These are phyloP conservation scores for Gautieria morchelliformis DNA, from an alignment of 768 basidiomycete genomes.

Conservation along the genomic window DNA sequence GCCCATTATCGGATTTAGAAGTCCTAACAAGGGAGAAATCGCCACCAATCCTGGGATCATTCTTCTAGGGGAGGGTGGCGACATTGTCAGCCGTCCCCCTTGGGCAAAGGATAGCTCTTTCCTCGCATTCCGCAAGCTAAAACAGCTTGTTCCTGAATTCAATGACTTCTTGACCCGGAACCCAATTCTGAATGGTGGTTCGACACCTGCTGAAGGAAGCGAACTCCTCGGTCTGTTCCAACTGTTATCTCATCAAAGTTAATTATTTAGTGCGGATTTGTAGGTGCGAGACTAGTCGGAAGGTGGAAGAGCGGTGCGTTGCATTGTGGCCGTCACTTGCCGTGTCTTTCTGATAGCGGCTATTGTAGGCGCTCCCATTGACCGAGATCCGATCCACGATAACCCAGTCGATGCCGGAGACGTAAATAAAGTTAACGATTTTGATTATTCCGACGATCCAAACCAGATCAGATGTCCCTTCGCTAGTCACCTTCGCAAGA, in stretches of 20 bases:
- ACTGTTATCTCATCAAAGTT: too few relatives aligned
- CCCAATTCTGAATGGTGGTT: constrained; percentile 12
- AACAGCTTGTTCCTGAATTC: constrained; percentile 27
- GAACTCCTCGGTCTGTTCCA: constrained; percentile 17
- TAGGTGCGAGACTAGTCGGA: constrained; percentile 22
- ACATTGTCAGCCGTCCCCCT: too few relatives aligned
- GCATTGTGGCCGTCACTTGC: background rate
- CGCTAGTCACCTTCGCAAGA: constrained; percentile 20
- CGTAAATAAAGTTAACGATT: constrained; percentile 19
- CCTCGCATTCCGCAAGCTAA: constrained; percentile 18
- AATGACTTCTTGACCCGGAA: constrained; percentile 17
- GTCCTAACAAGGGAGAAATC: too few relatives aligned
- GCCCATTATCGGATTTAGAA: too few relatives aligned
- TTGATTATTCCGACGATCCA: constrained; percentile 13
- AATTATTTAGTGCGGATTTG: background rate
- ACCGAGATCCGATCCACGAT: constrained; percentile 16
- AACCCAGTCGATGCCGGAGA: constrained; percentile 18
- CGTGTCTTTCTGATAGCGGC: background rate
- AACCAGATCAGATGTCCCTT: constrained; percentile 13
- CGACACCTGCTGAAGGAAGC: constrained; percentile 13
- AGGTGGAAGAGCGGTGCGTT: constrained; percentile 28
- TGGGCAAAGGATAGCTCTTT: too few relatives aligned
- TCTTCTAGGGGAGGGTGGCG: too few relatives aligned
- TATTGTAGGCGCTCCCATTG: constrained; percentile 18
- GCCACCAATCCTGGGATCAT: too few relatives aligned